phyloP scores from a whole-genome alignment of 352 stramenopile species.

The Globisporangium cederbergense region DNA sequence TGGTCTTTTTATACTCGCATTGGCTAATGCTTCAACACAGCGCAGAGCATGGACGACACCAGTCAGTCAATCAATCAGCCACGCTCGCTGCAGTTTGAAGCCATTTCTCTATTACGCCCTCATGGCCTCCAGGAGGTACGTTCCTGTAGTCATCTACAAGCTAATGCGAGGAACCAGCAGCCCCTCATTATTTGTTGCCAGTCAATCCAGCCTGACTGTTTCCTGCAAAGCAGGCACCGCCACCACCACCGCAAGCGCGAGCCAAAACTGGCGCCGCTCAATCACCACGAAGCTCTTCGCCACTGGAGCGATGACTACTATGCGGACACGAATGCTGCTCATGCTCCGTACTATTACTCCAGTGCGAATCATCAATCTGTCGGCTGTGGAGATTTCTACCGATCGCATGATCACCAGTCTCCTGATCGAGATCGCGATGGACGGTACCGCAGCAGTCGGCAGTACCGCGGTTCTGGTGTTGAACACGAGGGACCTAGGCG shows the following conservation, averaged over 20 bases:
- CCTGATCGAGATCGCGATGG: background rate
- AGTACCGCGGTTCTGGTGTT: slow-evolving; percentile 1
- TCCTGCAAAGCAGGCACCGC: background rate
- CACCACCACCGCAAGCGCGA: background rate
- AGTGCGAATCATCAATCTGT: background rate
- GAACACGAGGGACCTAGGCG: background rate
- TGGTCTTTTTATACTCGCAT: slow-evolving; percentile 10
- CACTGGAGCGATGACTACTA: background rate
- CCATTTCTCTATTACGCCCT: background rate
- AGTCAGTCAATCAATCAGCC: background rate
- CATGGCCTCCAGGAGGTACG: background rate
- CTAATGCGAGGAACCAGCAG: too few species aligned
- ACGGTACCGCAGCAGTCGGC: background rate
- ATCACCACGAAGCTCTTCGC: background rate
- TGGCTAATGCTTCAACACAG: slow-evolving; percentile 4
- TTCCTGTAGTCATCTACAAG: background rate
- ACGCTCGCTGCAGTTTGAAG: background rate
- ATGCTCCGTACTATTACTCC: background rate
- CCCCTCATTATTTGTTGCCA: too few species aligned
- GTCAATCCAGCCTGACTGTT: background rate
- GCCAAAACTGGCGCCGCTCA: background rate
- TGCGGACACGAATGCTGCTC: background rate
- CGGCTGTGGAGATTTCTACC: background rate
- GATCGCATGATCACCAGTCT: background rate
- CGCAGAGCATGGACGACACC: background rate